Evolutionary conservation across 2,329 filamentous ascomycete genomes (phyloP).

Genomic region (Fusarium sp.): DNA sequence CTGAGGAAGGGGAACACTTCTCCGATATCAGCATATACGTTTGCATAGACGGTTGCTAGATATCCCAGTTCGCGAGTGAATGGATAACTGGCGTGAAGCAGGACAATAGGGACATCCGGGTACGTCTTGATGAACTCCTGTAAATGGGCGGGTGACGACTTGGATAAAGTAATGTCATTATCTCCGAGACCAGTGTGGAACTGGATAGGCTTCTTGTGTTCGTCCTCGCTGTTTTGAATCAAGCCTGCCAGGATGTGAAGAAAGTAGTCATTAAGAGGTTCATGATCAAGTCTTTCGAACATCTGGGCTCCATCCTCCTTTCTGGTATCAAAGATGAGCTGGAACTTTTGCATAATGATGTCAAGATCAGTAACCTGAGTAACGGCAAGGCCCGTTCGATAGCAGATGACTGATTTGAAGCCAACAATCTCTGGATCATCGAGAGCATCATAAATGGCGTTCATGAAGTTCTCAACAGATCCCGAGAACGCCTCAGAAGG

Average conservation of each 20-base stretch:
- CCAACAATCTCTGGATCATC: slow-evolving; percentile 76
- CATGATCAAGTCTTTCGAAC: slow-evolving; percentile 69
- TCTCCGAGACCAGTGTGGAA: slow-evolving; percentile 88
- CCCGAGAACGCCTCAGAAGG: slow-evolving; percentile 47
- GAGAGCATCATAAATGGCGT: slow-evolving; percentile 66
- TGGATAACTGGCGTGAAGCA: slow-evolving; percentile 85
- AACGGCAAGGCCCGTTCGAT: slow-evolving; percentile 78
- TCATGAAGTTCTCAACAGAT: slow-evolving; percentile 54
- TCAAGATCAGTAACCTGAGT: slow-evolving; percentile 58
- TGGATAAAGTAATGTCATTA: slow-evolving; percentile 77
- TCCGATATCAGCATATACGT: slow-evolving; percentile 85
- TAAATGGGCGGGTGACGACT: slow-evolving; percentile 79
- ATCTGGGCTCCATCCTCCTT: slow-evolving; percentile 31
- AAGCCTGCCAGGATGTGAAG: slow-evolving; percentile 72
- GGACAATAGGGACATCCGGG: slow-evolving; percentile 76
- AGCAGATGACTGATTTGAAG: slow-evolving; percentile 88
- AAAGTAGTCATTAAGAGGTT: slow-evolving; percentile 75
- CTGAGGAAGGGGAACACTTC: slow-evolving; percentile 85
- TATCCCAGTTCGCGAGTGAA: slow-evolving; percentile 84
- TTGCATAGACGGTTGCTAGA: slow-evolving; percentile 79
- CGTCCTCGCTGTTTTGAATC: slow-evolving; percentile 60
- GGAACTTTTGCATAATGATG: slow-evolving; percentile 55
- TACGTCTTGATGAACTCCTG: slow-evolving; percentile 79
- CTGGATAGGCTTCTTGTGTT: slow-evolving; percentile 77
- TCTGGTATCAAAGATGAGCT: slow-evolving; percentile 49